A percentile compares a stretch with the other conserved stretches of the same genome.
Evolutionary conservation across 2,329 filamentous ascomycete species (phyloP).

Genomic region (Fusarium burgessii): DNA sequence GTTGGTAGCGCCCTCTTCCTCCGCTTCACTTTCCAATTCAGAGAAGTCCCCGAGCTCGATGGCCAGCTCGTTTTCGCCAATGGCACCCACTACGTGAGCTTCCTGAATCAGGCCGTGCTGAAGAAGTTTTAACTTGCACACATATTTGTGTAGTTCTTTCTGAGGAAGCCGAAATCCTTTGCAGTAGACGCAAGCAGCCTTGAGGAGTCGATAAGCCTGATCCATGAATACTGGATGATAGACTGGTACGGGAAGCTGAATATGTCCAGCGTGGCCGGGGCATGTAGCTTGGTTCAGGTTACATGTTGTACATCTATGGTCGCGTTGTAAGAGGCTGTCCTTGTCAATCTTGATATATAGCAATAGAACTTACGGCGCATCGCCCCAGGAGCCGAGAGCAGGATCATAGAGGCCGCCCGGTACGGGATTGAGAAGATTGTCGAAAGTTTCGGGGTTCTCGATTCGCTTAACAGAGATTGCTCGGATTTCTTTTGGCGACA

Average conservation of each 20-base stretch:
- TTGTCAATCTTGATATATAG: background rate
- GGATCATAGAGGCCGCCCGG: conserved; percentile 93
- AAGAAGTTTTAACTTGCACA: conserved; percentile 86
- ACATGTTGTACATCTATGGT: conserved; percentile 86
- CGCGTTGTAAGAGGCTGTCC: conserved; percentile 18
- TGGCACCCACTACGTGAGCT: conserved; percentile 67
- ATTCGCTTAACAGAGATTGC: conserved; percentile 93
- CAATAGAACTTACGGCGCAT: conserved; percentile 72
- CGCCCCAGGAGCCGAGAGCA: conserved; percentile 89
- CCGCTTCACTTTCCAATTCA: conserved; percentile 68
- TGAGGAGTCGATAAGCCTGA: conserved; percentile 85
- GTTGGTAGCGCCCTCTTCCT: conserved; percentile 68
- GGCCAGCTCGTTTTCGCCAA: conserved; percentile 59
- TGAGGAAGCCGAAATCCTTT: conserved; percentile 85
- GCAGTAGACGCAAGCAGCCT: conserved; percentile 92
- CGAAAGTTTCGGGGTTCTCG: conserved; percentile 93
- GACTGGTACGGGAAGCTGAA: conserved; percentile 91
- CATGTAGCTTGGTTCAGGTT: conserved; percentile 84
- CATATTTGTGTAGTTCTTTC: conserved; percentile 80
- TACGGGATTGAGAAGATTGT: conserved; percentile 88
- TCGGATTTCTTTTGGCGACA: conserved; percentile 85
- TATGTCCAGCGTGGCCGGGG: conserved; percentile 93
- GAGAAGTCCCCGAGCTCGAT: conserved; percentile 48
- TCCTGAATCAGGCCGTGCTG: conserved; percentile 85
- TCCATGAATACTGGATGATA: conserved; percentile 99